Evolutionary conservation across 2,329 filamentous ascomycete genomes (phyloP).

Genomic region (Colletotrichum tamarilloi): DNA sequence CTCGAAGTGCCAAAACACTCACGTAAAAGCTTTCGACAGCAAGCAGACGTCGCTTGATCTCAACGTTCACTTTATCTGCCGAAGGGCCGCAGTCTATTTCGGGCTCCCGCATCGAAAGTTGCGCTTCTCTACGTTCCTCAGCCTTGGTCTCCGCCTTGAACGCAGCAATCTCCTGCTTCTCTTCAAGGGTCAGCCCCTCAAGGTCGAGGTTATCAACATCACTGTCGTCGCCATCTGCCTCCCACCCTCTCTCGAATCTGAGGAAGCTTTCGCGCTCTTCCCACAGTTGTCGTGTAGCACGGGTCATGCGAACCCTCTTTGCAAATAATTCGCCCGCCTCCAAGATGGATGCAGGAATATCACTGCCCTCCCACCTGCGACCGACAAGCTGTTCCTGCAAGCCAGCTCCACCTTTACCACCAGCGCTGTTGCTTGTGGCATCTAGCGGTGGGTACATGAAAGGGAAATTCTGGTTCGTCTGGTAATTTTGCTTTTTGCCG

Average conservation of each 20-base stretch:
- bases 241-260: constrained; percentile 93
- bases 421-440: constrained; percentile 86
- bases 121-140: constrained; percentile 39
- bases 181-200: constrained; percentile 54
- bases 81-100: constrained; percentile 62
- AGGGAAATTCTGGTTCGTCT: constrained; percentile 98
- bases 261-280: constrained; percentile 92
- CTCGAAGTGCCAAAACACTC: constrained; percentile 52
- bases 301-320: constrained; percentile 87
- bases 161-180: constrained; percentile 54
- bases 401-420: constrained; percentile 87
- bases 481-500: constrained; percentile 98
- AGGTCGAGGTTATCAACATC: constrained; percentile 61
- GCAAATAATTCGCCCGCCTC: constrained; percentile 95
- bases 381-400: constrained; percentile 84
- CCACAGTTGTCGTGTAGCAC: constrained; percentile 94
- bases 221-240: constrained; percentile 60
- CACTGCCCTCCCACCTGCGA: constrained; percentile 90
- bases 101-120: constrained; percentile 42
- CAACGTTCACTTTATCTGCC: constrained; percentile 58
- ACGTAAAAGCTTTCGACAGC: constrained; percentile 89
- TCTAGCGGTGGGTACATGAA: constrained; percentile 97
- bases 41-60: constrained; percentile 72
- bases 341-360: constrained; percentile 92
- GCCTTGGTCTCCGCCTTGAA: constrained; percentile 53